Conservation (phyloP, 352 stramenopile genomes). For the Globisporangium abappressorium region DNA sequence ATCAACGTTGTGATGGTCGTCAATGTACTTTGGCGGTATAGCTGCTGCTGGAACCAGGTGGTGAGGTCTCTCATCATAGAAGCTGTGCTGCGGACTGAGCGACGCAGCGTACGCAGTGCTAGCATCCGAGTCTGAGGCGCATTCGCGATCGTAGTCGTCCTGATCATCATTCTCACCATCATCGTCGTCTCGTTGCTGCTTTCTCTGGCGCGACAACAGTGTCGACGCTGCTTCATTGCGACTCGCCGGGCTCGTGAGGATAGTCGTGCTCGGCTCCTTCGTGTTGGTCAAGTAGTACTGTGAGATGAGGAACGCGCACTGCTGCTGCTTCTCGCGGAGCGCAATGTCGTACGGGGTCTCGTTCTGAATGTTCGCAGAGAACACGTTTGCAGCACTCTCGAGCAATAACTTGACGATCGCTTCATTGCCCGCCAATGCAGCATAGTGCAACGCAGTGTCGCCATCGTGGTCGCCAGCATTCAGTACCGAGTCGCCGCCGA, state of each 20-base stretch:
- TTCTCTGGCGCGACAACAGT: conserved; percentile 27
- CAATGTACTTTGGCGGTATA: background rate
- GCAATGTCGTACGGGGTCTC: conserved; percentile 71
- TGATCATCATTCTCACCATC: conserved; percentile 24
- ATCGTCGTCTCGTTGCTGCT: conserved; percentile 18
- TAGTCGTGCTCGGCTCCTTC: conserved; percentile 16
- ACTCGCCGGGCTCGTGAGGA: conserved; percentile 19
- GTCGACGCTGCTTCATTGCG: conserved; percentile 50
- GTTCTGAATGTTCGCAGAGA: conserved; percentile 50
- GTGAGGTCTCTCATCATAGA: background rate
- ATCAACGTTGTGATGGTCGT: background rate
- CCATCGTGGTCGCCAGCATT: conserved; percentile 76
- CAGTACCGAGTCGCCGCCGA: conserved; percentile 74
- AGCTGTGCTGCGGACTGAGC: conserved; percentile 3
- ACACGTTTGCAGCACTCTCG: conserved; percentile 73
- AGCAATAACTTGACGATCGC: conserved; percentile 67
- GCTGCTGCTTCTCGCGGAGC: conserved; percentile 42
- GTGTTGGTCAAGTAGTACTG: conserved; percentile 50
- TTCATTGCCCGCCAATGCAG: conserved; percentile 55
- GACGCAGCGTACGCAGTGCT: conserved; percentile 7
- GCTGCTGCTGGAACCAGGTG: background rate
- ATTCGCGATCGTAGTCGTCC: conserved; percentile 10
- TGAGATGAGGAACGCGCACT: conserved; percentile 48
- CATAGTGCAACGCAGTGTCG: conserved; percentile 78
- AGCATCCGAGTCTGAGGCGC: conserved; percentile 16